These are phyloP conservation scores for Thecamonas trahens DNA, from an alignment of 78 protist genomes.

Conservation along the genomic window DNA sequence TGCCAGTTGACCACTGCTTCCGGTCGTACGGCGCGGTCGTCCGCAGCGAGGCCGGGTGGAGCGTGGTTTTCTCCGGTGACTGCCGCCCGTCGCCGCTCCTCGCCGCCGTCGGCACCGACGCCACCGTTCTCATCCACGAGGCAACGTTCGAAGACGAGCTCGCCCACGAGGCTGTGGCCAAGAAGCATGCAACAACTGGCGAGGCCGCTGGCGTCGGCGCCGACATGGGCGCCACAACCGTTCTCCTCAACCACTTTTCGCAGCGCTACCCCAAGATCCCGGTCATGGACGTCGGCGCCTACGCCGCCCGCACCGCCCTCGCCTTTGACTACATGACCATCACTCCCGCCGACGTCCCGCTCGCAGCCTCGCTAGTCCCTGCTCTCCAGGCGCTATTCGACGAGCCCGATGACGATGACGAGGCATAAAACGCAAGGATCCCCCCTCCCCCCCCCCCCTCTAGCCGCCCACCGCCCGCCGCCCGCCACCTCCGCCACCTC, in stretches of 20 bases:
- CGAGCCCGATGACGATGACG: neutral
- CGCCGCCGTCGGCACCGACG: conserved; percentile 29
- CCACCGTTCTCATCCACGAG: conserved; percentile 81
- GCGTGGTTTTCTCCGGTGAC: conserved; percentile 76
- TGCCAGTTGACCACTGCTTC: neutral
- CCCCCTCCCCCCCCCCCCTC: too few relatives aligned
- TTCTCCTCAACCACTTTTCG: conserved; percentile 77
- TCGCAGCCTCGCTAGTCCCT: neutral
- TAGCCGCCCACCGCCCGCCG: too few relatives aligned
- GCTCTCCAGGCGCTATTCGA: neutral
- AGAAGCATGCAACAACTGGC: conserved; percentile 48
- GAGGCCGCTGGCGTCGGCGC: conserved; percentile 69
- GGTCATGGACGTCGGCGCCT: neutral
- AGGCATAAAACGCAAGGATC: neutral
- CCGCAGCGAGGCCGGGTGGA: neutral
- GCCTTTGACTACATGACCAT: conserved; percentile 27
- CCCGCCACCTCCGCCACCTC: too few relatives aligned
- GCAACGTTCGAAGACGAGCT: conserved; percentile 89
- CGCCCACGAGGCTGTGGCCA: conserved; percentile 36
- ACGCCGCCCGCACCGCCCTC: neutral
- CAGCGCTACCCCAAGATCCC: conserved; percentile 81
- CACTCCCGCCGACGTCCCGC: neutral
- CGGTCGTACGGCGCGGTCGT: neutral
- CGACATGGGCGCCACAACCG: conserved; percentile 53
- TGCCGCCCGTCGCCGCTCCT: conserved; percentile 70